Evolutionary conservation across 208 protist species (phyloP).

Genomic region (Leishmania tarentolae): DNA sequence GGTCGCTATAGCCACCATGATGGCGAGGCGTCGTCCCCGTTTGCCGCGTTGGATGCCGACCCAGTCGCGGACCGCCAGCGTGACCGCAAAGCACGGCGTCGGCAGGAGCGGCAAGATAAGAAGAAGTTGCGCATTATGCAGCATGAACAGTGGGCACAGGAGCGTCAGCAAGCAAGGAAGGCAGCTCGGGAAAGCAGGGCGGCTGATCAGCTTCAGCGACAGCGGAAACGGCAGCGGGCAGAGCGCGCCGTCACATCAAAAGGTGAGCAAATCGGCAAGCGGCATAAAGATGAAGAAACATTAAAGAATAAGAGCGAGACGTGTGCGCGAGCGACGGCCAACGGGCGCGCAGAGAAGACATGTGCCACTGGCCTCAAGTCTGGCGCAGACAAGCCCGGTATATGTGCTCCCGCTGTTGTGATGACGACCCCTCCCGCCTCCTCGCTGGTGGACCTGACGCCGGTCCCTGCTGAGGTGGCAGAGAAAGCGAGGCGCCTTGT

Average conservation of each 20-base stretch:
- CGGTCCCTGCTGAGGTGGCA: constrained; percentile 34
- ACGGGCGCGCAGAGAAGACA: neutral
- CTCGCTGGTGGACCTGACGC: constrained; percentile 4
- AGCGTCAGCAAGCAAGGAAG: constrained; percentile 36
- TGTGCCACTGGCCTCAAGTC: neutral
- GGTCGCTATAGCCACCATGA: neutral
- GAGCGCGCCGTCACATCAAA: constrained; percentile 13
- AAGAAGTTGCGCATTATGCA: constrained; percentile 60
- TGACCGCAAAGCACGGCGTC: constrained; percentile 71
- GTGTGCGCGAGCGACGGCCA: neutral
- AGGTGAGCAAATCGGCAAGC: constrained; percentile 12
- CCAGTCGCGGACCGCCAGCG: constrained; percentile 39
- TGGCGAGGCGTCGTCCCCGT: neutral
- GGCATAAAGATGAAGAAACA: constrained; percentile 5
- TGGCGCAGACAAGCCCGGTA: neutral
- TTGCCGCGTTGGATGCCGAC: constrained; percentile 14
- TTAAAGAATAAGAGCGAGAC: neutral
- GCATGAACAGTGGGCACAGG: constrained; percentile 57
- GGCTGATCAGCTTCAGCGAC: constrained; percentile 4
- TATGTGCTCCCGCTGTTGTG: neutral
- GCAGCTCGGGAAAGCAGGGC: constrained; percentile 19
- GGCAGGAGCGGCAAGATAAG: constrained; percentile 38
- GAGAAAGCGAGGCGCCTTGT: constrained; percentile 53
- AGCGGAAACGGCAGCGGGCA: constrained; percentile 24
- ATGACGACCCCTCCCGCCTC: neutral